Percentiles rank a stretch among this genome's conserved stretches.
Evolutionary conservation across 1,284 basidiomycete species (phyloP).

Genomic region (Ceratobasidium sp.): DNA sequence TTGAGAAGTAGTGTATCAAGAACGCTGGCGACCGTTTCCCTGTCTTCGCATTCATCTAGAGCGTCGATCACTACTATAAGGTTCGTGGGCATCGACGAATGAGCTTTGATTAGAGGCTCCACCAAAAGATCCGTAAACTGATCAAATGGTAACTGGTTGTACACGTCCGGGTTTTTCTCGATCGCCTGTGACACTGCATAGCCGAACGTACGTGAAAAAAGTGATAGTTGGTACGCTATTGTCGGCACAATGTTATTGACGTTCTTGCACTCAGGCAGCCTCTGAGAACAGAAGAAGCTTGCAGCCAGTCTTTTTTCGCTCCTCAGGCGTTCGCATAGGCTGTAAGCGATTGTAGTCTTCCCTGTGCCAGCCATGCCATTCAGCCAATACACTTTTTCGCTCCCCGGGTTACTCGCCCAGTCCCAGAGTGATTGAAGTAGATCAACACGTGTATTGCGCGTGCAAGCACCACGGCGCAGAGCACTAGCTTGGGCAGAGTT

Average conservation of each 20-base stretch:
- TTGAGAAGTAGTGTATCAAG: conserved; percentile 45
- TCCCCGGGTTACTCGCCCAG: not conserved
- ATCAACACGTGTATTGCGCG: not conserved
- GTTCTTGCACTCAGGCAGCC: not conserved
- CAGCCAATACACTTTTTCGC: not conserved
- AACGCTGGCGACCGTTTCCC: conserved; percentile 26
- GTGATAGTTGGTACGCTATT: not conserved
- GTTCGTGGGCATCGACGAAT: not conserved
- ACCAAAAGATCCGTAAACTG: not conserved
- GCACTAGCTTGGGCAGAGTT: not conserved
- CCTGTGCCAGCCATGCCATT: not conserved
- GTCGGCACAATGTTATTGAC: not conserved
- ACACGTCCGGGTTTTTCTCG: not conserved
- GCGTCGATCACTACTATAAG: conserved; percentile 45
- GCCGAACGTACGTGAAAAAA: not conserved
- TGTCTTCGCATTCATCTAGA: conserved; percentile 48
- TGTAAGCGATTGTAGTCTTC: not conserved
- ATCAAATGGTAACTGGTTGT: not conserved
- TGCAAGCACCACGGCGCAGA: not conserved
- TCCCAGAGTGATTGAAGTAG: not conserved
- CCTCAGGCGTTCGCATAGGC: not conserved
- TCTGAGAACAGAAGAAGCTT: not conserved
- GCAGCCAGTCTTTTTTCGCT: not conserved
- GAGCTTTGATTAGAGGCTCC: not conserved
- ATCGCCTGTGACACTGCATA: not conserved